Percentiles rank a stretch among this genome's conserved stretches.
These are phyloP conservation scores for Erodium trifolium DNA, from an alignment of 441 rosid genomes.

Conservation along the genomic window DNA sequence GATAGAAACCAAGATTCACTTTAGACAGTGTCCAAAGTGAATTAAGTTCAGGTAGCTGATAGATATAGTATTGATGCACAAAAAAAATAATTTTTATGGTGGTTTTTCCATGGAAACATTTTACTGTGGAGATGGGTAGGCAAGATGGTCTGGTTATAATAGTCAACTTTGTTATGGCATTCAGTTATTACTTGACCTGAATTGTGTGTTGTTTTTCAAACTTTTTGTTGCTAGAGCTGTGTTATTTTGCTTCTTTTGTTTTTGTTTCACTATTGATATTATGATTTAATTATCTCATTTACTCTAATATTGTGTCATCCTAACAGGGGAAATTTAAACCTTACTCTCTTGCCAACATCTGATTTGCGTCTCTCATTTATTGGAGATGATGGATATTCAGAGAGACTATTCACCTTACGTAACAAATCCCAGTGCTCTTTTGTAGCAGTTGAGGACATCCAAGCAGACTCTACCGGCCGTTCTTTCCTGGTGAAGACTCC, in stretches of 20 bases:
- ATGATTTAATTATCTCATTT: too few relatives aligned
- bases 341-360: slow-evolving; percentile 69
- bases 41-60: background rate
- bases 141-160: too few relatives aligned
- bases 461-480: slow-evolving; percentile 70
- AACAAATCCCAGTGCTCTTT: slow-evolving; percentile 36
- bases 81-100: too few relatives aligned
- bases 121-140: too few relatives aligned
- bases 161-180: too few relatives aligned
- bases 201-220: too few relatives aligned
- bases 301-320: too few relatives aligned
- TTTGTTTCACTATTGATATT: too few relatives aligned
- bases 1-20: background rate
- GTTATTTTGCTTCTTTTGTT: too few relatives aligned
- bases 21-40: background rate
- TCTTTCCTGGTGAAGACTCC: slow-evolving; percentile 55
- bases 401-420: slow-evolving; percentile 55
- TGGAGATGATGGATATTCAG: slow-evolving; percentile 75
- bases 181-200: too few relatives aligned
- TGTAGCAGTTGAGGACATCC: slow-evolving; percentile 52
- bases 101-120: too few relatives aligned
- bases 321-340: slow-evolving; percentile 74
- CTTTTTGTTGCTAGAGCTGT: too few relatives aligned
- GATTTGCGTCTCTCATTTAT: slow-evolving; percentile 68
- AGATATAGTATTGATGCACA: background rate